These are phyloP conservation scores for Trichosporon sp. DNA, from an alignment of 1,284 basidiomycete genomes.

Conservation along the genomic window DNA sequence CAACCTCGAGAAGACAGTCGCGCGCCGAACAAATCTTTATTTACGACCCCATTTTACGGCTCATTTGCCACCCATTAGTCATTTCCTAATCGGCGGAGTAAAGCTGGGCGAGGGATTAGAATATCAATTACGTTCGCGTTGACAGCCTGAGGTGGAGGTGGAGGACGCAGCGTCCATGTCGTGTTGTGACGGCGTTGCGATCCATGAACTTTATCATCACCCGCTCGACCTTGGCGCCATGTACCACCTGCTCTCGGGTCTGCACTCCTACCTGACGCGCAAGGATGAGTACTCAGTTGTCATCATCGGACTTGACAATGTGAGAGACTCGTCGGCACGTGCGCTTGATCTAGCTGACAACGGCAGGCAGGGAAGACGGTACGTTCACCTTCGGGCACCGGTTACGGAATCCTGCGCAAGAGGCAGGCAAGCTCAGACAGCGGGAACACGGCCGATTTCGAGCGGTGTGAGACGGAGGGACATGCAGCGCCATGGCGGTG, in stretches of 20 bases:
- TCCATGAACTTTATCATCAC: not conserved
- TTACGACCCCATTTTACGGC: not conserved
- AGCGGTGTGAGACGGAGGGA: not conserved
- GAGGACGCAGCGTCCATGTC: not conserved
- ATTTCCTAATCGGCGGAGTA: not conserved
- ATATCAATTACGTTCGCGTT: not conserved
- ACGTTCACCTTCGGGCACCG: constrained; percentile 22
- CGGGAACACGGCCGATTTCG: not conserved
- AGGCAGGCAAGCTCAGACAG: not conserved
- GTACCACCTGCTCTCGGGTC: constrained; percentile 86
- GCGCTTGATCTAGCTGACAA: not conserved
- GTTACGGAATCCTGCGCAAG: not conserved
- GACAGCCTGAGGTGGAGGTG: not conserved
- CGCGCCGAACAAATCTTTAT: not conserved
- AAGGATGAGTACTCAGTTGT: constrained; percentile 93
- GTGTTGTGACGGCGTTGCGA: not conserved
- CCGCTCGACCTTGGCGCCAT: constrained; percentile 42
- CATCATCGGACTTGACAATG: constrained; percentile 67
- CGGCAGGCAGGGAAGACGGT: constrained; percentile 79
- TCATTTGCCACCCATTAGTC: not conserved
- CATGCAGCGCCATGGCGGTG: not conserved
- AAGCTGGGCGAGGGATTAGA: too few species aligned
- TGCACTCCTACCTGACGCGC: constrained; percentile 81
- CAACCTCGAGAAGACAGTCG: not conserved
- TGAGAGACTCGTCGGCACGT: constrained; percentile 17